phyloP scores from a whole-genome alignment of 257 asterid species.

The Jacaranda mimosifolia region DNA sequence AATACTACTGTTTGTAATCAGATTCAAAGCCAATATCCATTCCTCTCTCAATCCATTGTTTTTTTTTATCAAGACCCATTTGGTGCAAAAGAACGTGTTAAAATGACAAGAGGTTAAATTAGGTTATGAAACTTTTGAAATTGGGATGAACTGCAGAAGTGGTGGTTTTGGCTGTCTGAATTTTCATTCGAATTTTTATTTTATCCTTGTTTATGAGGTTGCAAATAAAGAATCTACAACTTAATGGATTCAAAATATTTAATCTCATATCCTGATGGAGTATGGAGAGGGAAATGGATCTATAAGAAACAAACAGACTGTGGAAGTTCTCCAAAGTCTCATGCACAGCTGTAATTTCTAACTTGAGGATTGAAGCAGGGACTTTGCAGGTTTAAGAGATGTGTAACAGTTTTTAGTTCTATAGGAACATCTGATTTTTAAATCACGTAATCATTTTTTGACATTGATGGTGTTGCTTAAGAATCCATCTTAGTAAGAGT shows the following conservation, averaged over 20 bases:
- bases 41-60: neutral
- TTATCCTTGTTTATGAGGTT: neutral
- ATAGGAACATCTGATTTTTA: neutral
- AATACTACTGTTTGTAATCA: neutral
- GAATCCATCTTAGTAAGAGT: neutral
- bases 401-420: neutral
- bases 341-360: too few relatives aligned
- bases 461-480: neutral
- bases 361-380: too few relatives aligned
- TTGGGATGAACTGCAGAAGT: neutral
- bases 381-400: neutral
- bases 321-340: neutral
- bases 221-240: slow-evolving; percentile 13
- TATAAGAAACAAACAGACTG: neutral
- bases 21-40: neutral
- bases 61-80: neutral
- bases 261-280: neutral
- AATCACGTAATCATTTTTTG: neutral
- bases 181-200: neutral
- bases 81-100: neutral
- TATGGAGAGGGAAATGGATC: neutral
- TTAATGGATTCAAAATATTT: neutral
- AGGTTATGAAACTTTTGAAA: neutral
- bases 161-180: neutral
- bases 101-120: neutral